phyloP scores from a whole-genome alignment of 306 rosid species.

The Fragaria nilgerrensis region DNA sequence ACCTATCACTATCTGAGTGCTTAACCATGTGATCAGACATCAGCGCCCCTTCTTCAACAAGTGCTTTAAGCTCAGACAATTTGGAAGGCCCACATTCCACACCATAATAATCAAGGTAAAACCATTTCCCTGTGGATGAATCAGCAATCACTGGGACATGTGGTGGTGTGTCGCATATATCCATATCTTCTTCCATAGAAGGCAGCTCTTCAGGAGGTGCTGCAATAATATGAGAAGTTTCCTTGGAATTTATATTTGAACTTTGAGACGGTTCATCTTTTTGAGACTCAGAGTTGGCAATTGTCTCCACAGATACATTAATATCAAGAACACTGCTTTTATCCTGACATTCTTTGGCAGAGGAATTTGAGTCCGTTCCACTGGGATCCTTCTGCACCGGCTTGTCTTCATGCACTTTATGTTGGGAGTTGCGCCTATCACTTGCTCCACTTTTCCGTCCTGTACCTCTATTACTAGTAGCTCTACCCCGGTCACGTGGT shows the following conservation, averaged over 20 bases:
- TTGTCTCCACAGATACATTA: slow-evolving; percentile 45
- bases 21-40: slow-evolving; percentile 90
- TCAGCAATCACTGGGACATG: slow-evolving; percentile 70
- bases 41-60: slow-evolving; percentile 81
- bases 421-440: slow-evolving; percentile 48
- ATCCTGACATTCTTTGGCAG: slow-evolving; percentile 56
- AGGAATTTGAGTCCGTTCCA: slow-evolving; percentile 37
- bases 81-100: slow-evolving; percentile 82
- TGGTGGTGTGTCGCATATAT: slow-evolving; percentile 97
- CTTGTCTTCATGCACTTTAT: slow-evolving; percentile 61
- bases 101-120: slow-evolving; percentile 83
- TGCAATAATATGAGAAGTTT: slow-evolving; percentile 40
- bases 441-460: slow-evolving; percentile 45
- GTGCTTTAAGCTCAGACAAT: slow-evolving; percentile 69
- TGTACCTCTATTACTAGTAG: slow-evolving; percentile 44
- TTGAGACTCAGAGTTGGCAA: slow-evolving; percentile 31
- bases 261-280: slow-evolving; percentile 58
- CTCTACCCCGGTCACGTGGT: slow-evolving; percentile 51
- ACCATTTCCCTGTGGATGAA: slow-evolving; percentile 81
- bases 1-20: slow-evolving; percentile 87
- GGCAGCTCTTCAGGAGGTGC: slow-evolving; percentile 69
- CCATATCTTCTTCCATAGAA: slow-evolving; percentile 99
- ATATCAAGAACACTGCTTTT: slow-evolving; percentile 38
- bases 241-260: slow-evolving; percentile 49
- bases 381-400: slow-evolving; percentile 46